Evolutionary conservation across 306 rosid genomes (phyloP).

Genomic region (Cicer chorassanicum): DNA sequence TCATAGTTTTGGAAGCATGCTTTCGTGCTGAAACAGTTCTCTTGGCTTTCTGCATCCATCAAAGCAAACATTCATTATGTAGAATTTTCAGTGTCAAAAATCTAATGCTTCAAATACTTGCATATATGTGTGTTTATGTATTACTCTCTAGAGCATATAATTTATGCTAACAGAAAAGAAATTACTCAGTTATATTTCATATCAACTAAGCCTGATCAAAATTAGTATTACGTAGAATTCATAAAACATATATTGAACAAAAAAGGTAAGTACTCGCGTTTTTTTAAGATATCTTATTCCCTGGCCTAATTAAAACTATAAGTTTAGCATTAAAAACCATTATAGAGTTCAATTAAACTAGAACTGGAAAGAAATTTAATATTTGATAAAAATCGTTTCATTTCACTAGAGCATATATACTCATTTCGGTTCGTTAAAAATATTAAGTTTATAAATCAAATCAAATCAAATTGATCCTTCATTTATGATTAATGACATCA

Average conservation of each 20-base stretch:
- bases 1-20: slow-evolving; percentile 74
- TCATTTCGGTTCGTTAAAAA: background rate
- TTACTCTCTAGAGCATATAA: background rate
- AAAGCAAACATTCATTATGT: slow-evolving; percentile 19
- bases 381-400: background rate
- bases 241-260: background rate
- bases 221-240: background rate
- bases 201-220: slow-evolving; percentile 14
- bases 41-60: slow-evolving; percentile 73
- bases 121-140: background rate
- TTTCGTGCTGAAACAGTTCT: slow-evolving; percentile 87
- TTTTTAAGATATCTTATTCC: background rate
- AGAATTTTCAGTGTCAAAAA: slow-evolving; percentile 25
- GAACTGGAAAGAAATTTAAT: background rate
- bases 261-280: background rate
- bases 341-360: background rate
- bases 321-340: background rate
- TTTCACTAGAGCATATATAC: background rate
- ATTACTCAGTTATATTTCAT: background rate
- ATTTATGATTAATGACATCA: background rate
- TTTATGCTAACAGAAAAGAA: slow-evolving; percentile 7
- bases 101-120: slow-evolving; percentile 32
- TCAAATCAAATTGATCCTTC: background rate
- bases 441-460: background rate
- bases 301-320: slow-evolving; percentile 5